phyloP scores from a whole-genome alignment of 768 basidiomycete species.

The Tephrocybe rancida region DNA sequence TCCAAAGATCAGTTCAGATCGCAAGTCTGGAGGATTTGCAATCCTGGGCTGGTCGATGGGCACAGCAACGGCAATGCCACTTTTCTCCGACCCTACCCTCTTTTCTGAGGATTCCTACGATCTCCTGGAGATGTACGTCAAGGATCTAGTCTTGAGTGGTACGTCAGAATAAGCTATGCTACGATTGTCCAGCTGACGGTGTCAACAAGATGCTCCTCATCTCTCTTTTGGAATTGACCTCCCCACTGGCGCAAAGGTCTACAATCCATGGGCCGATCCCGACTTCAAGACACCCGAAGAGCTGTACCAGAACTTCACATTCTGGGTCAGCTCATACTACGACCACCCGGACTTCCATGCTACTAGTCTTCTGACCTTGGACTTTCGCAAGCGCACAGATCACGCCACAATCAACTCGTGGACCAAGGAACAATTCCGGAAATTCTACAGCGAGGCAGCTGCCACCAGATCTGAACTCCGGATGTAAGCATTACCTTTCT shows the following conservation, averaged over 20 bases:
- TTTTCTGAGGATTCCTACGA: constrained; percentile 24
- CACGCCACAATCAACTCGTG: constrained; percentile 18
- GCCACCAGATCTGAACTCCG: constrained; percentile 18
- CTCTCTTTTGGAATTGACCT: constrained; percentile 27
- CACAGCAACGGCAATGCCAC: constrained; percentile 22
- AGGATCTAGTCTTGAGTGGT: constrained; percentile 34
- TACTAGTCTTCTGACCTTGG: constrained; percentile 15
- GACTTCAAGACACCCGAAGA: constrained; percentile 23
- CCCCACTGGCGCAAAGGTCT: constrained; percentile 16
- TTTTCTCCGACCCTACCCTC: constrained; percentile 26
- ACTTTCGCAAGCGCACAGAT: constrained; percentile 20
- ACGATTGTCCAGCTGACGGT: no score
- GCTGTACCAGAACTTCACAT: constrained; percentile 23
- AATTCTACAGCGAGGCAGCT: constrained; percentile 11
- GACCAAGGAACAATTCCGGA: constrained; percentile 19
- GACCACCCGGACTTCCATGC: constrained; percentile 18
- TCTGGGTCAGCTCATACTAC: constrained; percentile 31
- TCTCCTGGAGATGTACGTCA: constrained; percentile 30
- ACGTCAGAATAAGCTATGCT: background rate
- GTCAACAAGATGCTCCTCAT: constrained; percentile 30
- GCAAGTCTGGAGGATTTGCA: constrained; percentile 32
- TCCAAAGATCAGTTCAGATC: constrained; percentile 25
- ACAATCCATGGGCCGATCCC: constrained; percentile 24
- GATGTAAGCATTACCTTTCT: constrained; percentile 8
- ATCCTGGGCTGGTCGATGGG: constrained; percentile 43